Evolutionary conservation across 1,284 basidiomycete species (phyloP), one percentile per base, ranked within the genome.

Genomic region (Sporisorium exsertum): DNA sequence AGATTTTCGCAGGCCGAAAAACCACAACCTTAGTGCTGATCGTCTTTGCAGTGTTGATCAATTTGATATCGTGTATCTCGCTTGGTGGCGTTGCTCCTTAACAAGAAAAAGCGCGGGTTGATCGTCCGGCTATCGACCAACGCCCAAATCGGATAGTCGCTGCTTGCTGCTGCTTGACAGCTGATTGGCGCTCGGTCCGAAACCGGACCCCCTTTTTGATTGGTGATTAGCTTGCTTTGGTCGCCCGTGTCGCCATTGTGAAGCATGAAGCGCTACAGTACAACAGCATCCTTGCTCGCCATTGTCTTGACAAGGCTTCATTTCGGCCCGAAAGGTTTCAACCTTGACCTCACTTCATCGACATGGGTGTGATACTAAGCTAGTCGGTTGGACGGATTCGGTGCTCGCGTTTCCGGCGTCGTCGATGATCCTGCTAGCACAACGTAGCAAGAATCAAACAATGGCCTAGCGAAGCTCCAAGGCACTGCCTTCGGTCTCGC

Each of bases 121-220:
- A 49, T 49, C 18, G 16, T n/a, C 47, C 47, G 27, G n/a, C 18
- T 32, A 20, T 32, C 29, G 16, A 12, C 4, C 49, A 20, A 18
- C 27, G 16, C 47, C 26, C 13, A 47, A 16, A 16, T 5, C 3
- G n/a, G 45, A 47, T 2, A 16, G 15, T 27, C 15, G 12, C 5
- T 32, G 29, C 29, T 32, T n/a, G 27, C 16, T n/a, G 47, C 2
- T 29, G 37, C 37, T 29, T 24, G 18, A 29, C 26, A n/a, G 26
- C 47, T 18, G 47, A 29, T 20, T 32, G 49, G 49, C 49, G 49
- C 20, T 32, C 49, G 49, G 29, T 50, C 49, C 49, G 49, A 50
- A 33, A 32, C n/a, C 27, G n/a, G 29, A 5, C 3, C 12, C 27
- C 29, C 29, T 18, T 32, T 33, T n/a, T n/a, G n/a, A n/a, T n/a